Evolutionary conservation across 805 yeast genomes (phyloP), one percentile per base, ranked within the genome.

Genomic region (Zygotorulaspora sp.): DNA sequence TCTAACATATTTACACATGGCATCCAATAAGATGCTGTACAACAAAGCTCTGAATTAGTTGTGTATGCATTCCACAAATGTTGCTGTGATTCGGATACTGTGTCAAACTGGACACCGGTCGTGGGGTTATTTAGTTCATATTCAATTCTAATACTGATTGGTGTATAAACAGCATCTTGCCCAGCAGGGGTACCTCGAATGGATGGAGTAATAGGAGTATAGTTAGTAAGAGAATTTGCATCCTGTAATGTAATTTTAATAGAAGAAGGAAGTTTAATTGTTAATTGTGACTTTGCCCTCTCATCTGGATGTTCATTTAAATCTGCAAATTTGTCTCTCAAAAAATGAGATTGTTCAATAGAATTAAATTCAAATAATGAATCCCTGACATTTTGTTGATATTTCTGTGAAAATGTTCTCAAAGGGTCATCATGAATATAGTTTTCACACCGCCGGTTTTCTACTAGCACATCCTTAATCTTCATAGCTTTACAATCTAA

Each of bases 21-120:
- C 33, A 92, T 83, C 99, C 99, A 92, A n/a, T 88, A 82, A 2
- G 96, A 85, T 0, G 97, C 84, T 11, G 92, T 77, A 3, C 83
- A 71, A 12, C 87, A 86, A 30, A 80, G 62, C 19, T 86, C 88
- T 4, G 85, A 71, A 53, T 90, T 89, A 1, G 77, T 70, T 0
- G 97, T 90, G 60, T 83, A 88, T 2, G 86, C 94, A 53, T 82
- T 92, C 95, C 96, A 87, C 32, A 65, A 62, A 23, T 66, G 60
- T 58, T 12, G 70, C 7, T 53, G 52, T 1, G 30, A 11, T 18
- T 53, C 52, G 13, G 61, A 36, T 6, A 48, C 67, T 1, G 79
- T 66, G 32, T 71, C 78, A 58, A 92, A 92, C 34, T 74, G 70
- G 11, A 92, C 61, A 6, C 97, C 97, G 41, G 78, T 76, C 27